These are phyloP conservation scores for Yarrowia divulgata DNA, from an alignment of 805 yeast genomes.

Conservation along the genomic window DNA sequence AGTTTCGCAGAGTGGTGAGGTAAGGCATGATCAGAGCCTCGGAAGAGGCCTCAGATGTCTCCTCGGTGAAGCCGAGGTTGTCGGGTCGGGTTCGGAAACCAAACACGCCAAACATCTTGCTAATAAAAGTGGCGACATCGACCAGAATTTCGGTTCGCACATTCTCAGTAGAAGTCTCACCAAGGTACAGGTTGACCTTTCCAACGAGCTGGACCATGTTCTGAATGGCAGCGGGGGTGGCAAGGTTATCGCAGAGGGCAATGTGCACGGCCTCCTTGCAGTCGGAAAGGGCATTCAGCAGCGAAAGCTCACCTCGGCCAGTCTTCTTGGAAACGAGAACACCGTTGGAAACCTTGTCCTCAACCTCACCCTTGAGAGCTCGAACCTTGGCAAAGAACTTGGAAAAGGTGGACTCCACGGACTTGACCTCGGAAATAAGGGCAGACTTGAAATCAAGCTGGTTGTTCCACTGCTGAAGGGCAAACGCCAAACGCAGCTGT, in stretches of 20 bases:
- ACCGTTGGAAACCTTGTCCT: slow-evolving; percentile 58
- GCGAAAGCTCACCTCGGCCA: slow-evolving; percentile 60
- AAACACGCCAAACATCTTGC: slow-evolving; percentile 69
- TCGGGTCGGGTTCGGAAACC: slow-evolving; percentile 80
- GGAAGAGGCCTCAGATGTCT: slow-evolving; percentile 47
- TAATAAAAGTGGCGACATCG: slow-evolving; percentile 71
- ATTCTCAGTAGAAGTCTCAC: slow-evolving; percentile 57
- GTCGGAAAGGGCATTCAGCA: slow-evolving; percentile 58
- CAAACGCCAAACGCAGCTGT: slow-evolving; percentile 90
- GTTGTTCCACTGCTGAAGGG: slow-evolving; percentile 89
- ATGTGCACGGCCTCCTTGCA: slow-evolving; percentile 69
- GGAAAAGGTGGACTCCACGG: slow-evolving; percentile 73
- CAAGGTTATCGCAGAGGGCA: slow-evolving; percentile 87
- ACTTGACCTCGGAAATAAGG: slow-evolving; percentile 70
- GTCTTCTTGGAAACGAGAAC: slow-evolving; percentile 68
- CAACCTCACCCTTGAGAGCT: slow-evolving; percentile 75
- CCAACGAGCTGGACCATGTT: slow-evolving; percentile 71
- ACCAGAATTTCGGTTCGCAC: slow-evolving; percentile 70
- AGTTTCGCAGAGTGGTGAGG: slow-evolving; percentile 74
- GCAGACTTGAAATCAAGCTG: slow-evolving; percentile 91
- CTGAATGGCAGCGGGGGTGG: slow-evolving; percentile 78
- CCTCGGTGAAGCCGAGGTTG: slow-evolving; percentile 79
- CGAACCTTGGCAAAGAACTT: slow-evolving; percentile 89
- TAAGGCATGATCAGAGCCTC: slow-evolving; percentile 84
- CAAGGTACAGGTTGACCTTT: slow-evolving; percentile 73